Percentiles rank a stretch among this genome's conserved stretches.
phyloP scores from a whole-genome alignment of 306 rosid genomes.

The Coriaria nepalensis region DNA sequence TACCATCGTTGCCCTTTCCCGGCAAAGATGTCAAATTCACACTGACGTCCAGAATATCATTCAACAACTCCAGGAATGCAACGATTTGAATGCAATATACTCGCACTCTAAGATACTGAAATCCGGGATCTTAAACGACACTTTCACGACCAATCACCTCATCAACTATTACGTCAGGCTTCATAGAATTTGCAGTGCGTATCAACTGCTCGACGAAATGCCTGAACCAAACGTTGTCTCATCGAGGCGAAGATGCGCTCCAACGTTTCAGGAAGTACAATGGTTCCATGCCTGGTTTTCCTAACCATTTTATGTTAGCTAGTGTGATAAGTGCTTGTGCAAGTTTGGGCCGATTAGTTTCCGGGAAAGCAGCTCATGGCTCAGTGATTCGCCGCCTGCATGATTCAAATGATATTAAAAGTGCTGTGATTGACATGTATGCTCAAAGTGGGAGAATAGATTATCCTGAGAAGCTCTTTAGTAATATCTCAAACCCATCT shows the following conservation, averaged over 20 bases:
- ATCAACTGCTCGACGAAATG: slow-evolving; percentile 51
- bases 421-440: slow-evolving; percentile 81
- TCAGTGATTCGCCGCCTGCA: slow-evolving; percentile 38
- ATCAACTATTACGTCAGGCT: slow-evolving; percentile 41
- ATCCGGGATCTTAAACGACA: slow-evolving; percentile 32
- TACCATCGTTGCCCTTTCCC: slow-evolving; percentile 20
- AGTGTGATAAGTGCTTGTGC: slow-evolving; percentile 61
- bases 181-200: slow-evolving; percentile 31
- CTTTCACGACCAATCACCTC: slow-evolving; percentile 43
- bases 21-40: slow-evolving; percentile 24
- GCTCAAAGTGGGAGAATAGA: slow-evolving; percentile 65
- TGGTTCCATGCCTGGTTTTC: slow-evolving; percentile 18
- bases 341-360: slow-evolving; percentile 51
- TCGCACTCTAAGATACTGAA: slow-evolving; percentile 36
- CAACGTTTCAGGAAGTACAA: slow-evolving; percentile 40
- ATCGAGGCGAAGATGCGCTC: slow-evolving; percentile 43
- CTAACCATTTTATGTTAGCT: slow-evolving; percentile 67
- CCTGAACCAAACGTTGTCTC: slow-evolving; percentile 51
- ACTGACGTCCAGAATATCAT: slow-evolving; percentile 19
- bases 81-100: slow-evolving; percentile 24
- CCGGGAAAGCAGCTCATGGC: slow-evolving; percentile 62
- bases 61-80: slow-evolving; percentile 33
- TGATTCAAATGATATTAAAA: slow-evolving; percentile 45
- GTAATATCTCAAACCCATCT: slow-evolving; percentile 39
- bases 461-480: slow-evolving; percentile 48